phyloP scores from a whole-genome alignment of 352 stramenopile species.

The Phytophthora podocarpi region DNA sequence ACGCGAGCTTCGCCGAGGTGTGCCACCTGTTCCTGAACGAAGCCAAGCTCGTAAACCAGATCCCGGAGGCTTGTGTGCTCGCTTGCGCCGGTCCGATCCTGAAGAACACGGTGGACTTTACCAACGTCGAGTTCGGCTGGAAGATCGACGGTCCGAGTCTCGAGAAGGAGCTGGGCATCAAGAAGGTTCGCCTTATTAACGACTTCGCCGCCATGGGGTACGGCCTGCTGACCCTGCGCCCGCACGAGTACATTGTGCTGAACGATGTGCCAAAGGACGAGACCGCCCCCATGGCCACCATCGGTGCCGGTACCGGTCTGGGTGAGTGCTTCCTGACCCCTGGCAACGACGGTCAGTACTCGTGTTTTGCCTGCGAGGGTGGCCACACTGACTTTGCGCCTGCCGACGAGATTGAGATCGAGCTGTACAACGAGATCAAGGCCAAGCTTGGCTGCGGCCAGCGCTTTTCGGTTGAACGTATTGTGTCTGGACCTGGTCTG shows the following conservation, averaged over 20 bases:
- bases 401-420: slow-evolving; percentile 82
- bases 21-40: slow-evolving; percentile 93
- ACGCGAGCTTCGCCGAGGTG: slow-evolving; percentile 83
- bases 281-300: slow-evolving; percentile 90
- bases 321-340: slow-evolving; percentile 96
- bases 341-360: slow-evolving; percentile 81
- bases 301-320: slow-evolving; percentile 95
- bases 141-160: slow-evolving; percentile 81
- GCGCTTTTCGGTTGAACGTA: slow-evolving; percentile 94
- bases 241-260: slow-evolving; percentile 87
- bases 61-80: slow-evolving; percentile 67
- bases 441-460: slow-evolving; percentile 70
- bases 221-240: slow-evolving; percentile 93
- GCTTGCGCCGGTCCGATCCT: slow-evolving; percentile 80
- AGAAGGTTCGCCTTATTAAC: slow-evolving; percentile 93
- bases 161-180: slow-evolving; percentile 77
- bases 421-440: slow-evolving; percentile 80
- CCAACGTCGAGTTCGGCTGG: slow-evolving; percentile 93
- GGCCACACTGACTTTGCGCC: slow-evolving; percentile 95
- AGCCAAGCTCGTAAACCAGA: slow-evolving; percentile 74
- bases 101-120: slow-evolving; percentile 86
- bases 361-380: slow-evolving; percentile 91
- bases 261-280: slow-evolving; percentile 70
- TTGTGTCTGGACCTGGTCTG: slow-evolving; percentile 94
- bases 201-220: slow-evolving; percentile 98